phyloP scores from a whole-genome alignment of 768 basidiomycete species.

The Lyophyllum semitale region DNA sequence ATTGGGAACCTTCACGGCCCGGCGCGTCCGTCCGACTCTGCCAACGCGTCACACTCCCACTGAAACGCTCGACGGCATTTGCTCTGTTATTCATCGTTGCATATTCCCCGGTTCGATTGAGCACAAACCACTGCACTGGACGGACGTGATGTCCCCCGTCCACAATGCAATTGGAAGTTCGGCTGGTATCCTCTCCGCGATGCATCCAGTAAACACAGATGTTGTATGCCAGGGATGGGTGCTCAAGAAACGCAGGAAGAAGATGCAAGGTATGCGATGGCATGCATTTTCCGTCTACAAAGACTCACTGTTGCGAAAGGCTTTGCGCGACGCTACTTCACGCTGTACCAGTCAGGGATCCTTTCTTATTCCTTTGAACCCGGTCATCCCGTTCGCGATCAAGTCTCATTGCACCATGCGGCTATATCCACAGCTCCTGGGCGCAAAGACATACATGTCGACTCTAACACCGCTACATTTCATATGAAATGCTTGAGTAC shows the following conservation, averaged over 20 bases:
- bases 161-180: not conserved
- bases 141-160: conserved; percentile 2
- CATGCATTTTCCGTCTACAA: not conserved
- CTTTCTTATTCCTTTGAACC: conserved; percentile 77
- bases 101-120: not conserved
- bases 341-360: conserved; percentile 65
- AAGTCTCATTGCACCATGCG: conserved; percentile 64
- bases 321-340: conserved; percentile 84
- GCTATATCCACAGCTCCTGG: conserved; percentile 78
- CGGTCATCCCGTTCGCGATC: conserved; percentile 71
- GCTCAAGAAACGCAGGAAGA: conserved; percentile 84
- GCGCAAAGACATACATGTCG: conserved; percentile 79
- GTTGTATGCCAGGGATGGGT: conserved; percentile 75
- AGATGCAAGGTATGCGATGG: conserved; percentile 70
- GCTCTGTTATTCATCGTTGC: not conserved
- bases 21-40: no score
- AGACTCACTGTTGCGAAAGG: conserved; percentile 42
- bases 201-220: conserved; percentile 11
- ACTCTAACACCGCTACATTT: conserved; percentile 75
- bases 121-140: conserved; percentile 1
- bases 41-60: not conserved
- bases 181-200: not conserved
- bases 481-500: conserved; percentile 77
- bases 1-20: no score
- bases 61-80: not conserved